phyloP scores from a whole-genome alignment of 305 asterid genomes.

The Fraxinus angustifolia region DNA sequence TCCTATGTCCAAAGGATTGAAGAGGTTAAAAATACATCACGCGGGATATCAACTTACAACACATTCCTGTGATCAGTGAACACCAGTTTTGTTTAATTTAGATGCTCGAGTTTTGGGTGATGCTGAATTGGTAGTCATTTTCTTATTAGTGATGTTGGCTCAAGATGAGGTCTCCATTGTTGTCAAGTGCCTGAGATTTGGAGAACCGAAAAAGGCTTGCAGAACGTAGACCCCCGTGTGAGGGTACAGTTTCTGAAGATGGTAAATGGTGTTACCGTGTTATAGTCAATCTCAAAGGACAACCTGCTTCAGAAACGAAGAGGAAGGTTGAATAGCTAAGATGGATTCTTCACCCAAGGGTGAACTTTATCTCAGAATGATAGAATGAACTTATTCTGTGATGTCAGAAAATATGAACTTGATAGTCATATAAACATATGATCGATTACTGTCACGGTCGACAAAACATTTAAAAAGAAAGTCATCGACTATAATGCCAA shows the following conservation, averaged over 20 bases:
- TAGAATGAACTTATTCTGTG: neutral
- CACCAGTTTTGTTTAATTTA: neutral
- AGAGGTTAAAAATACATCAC: slow-evolving; percentile 60
- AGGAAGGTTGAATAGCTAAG: slow-evolving; percentile 41
- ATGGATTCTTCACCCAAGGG: slow-evolving; percentile 35
- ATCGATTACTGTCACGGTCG: neutral
- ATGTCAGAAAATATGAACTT: neutral
- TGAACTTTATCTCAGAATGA: slow-evolving; percentile 28
- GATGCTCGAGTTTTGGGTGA: neutral
- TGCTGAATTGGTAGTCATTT: slow-evolving; percentile 14
- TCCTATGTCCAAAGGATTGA: slow-evolving; percentile 68
- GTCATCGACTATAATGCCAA: neutral
- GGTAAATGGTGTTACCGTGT: slow-evolving; percentile 45
- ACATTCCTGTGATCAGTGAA: slow-evolving; percentile 53
- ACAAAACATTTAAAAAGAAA: neutral
- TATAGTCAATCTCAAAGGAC: slow-evolving; percentile 63
- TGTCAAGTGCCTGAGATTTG: slow-evolving; percentile 86
- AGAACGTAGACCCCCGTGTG: slow-evolving; percentile 79
- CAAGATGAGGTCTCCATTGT: slow-evolving; percentile 74
- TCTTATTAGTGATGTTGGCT: slow-evolving; percentile 78
- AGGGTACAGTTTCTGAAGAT: slow-evolving; percentile 87
- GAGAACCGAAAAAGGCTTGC: slow-evolving; percentile 87
- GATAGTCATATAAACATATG: neutral
- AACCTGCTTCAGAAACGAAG: slow-evolving; percentile 57
- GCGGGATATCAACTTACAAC: slow-evolving; percentile 55